These are phyloP conservation scores for Trichoderma harzianum DNA, from an alignment of 2,329 filamentous ascomycete genomes.

Conservation along the genomic window DNA sequence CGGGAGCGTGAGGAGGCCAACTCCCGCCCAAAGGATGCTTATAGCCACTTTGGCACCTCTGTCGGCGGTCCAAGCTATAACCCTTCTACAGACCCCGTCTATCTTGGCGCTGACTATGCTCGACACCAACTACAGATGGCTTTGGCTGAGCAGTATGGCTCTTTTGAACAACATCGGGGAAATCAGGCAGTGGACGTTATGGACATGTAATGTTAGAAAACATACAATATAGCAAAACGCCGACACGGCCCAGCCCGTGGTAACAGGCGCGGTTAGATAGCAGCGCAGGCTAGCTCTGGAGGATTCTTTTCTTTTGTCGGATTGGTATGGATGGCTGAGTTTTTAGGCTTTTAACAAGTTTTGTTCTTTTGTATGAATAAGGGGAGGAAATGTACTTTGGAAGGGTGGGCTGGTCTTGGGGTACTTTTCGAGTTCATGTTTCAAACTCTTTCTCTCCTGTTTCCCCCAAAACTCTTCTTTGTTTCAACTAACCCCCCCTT, in stretches of 20 bases:
- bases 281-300: not conserved
- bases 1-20: conserved; percentile 46
- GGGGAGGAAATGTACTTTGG: not conserved
- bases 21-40: conserved; percentile 38
- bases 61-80: conserved; percentile 45
- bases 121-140: conserved; percentile 50
- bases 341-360: not conserved
- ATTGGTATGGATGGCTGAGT: not conserved
- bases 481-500: not conserved
- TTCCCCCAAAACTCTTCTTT: not conserved
- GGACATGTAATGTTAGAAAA: conserved; percentile 38
- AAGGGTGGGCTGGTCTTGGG: not conserved
- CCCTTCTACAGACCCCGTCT: conserved; percentile 66
- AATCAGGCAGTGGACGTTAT: conserved; percentile 49
- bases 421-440: conserved; percentile 1
- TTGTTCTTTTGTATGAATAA: not conserved
- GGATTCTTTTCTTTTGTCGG: not conserved
- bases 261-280: conserved; percentile 9
- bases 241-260: not conserved
- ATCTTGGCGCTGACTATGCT: conserved; percentile 46
- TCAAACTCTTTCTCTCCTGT: conserved; percentile 3
- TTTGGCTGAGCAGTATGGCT: conserved; percentile 69
- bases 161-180: conserved; percentile 48
- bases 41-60: conserved; percentile 43
- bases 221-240: conserved; percentile 18